Evolutionary conservation across 179 eudicot genomes (phyloP).

Genomic region (Spinacia oleracea): DNA sequence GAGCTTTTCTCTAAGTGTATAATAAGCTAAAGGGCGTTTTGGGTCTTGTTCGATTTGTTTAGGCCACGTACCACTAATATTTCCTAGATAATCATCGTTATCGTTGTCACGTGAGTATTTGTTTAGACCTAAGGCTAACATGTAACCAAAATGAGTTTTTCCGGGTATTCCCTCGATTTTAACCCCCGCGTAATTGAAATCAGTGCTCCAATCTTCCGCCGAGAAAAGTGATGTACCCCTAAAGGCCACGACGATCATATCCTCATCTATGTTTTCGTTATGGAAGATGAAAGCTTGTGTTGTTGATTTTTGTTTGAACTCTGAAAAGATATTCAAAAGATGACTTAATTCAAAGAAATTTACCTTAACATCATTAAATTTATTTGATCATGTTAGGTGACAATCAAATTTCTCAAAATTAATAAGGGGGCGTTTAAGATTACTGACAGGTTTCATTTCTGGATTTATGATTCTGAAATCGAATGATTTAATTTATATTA

Average conservation of each 20-base stretch:
- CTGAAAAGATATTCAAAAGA: conserved; percentile 28
- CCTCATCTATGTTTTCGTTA: conserved; percentile 27
- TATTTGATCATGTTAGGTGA: too few relatives aligned
- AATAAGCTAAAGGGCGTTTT: conserved; percentile 40
- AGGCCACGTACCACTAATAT: conserved; percentile 41
- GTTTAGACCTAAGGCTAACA: conserved; percentile 57
- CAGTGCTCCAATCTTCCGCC: conserved; percentile 48
- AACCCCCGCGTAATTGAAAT: conserved; percentile 54
- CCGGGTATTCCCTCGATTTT: conserved; percentile 41
- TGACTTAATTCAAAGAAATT: too few relatives aligned
- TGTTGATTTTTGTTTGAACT: conserved; percentile 34
- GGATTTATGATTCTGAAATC: too few relatives aligned
- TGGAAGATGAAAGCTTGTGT: conserved; percentile 57
- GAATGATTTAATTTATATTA: too few relatives aligned
- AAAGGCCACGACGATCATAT: conserved; percentile 41
- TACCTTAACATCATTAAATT: too few relatives aligned
- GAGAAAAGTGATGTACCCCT: conserved; percentile 51
- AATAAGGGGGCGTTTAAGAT: too few relatives aligned
- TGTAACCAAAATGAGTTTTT: conserved; percentile 52
- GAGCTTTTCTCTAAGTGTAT: background rate
- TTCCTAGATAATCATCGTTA: background rate
- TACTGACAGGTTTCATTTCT: too few relatives aligned
- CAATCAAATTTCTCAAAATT: too few relatives aligned
- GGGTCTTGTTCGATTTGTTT: conserved; percentile 29
- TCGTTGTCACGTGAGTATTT: conserved; percentile 17